Evolutionary conservation across 2,329 filamentous ascomycete species (phyloP).

Genomic region (Trichophyton schoenleinii): DNA sequence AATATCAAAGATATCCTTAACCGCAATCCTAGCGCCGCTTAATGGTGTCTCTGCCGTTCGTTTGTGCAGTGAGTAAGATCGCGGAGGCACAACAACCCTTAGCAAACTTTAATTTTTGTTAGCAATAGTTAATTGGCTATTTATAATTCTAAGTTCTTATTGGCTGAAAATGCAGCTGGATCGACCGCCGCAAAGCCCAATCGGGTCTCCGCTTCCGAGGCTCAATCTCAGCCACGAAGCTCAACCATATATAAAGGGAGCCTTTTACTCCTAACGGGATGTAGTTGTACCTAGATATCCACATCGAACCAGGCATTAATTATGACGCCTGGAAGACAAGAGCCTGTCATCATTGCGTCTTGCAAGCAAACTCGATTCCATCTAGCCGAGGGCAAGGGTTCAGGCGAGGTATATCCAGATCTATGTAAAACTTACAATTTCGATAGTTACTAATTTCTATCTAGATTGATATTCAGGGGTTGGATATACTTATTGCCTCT

Average conservation of each 20-base stretch:
- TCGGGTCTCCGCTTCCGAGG: not conserved
- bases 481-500: conserved; percentile 53
- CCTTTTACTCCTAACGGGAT: too few relatives aligned
- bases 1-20: too few relatives aligned
- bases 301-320: not conserved
- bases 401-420: conserved; percentile 36
- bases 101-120: too few relatives aligned
- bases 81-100: too few relatives aligned
- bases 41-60: too few relatives aligned
- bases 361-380: conserved; percentile 58
- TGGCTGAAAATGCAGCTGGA: not conserved
- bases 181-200: not conserved
- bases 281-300: too few relatives aligned
- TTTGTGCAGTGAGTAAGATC: too few relatives aligned
- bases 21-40: too few relatives aligned
- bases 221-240: not conserved
- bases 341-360: conserved; percentile 42
- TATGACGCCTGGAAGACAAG: not conserved
- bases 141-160: not conserved
- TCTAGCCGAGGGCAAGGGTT: conserved; percentile 42
- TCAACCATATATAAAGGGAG: too few relatives aligned
- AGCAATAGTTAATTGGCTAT: not conserved
- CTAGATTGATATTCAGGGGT: conserved; percentile 57
- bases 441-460: not conserved
- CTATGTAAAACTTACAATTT: not conserved